Conservation (phyloP, 176 grass and related monocot genomes). For the Tuctoria greenei region DNA sequence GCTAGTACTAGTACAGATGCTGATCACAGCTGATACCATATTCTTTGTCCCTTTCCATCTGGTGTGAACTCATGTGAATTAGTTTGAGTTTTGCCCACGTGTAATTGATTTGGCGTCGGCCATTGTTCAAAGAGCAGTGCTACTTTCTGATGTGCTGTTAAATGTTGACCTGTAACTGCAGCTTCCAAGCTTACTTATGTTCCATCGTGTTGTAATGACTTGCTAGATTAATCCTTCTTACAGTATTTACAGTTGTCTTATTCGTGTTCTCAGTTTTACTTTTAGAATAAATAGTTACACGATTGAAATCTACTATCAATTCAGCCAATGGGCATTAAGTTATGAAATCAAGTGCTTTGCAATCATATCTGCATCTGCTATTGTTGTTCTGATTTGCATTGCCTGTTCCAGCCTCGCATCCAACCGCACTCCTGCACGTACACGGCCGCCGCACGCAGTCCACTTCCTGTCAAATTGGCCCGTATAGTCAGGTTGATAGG, state of each 20-base stretch:
- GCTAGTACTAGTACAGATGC: conserved; percentile 46
- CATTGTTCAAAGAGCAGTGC: conserved; percentile 34
- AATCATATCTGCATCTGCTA: no score
- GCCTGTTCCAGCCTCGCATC: no score
- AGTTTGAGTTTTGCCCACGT: conserved; percentile 25
- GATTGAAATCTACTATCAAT: no score
- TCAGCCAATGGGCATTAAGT: no score
- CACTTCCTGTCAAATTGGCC: no score
- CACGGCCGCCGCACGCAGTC: no score
- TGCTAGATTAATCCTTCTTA: not conserved
- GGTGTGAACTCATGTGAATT: not conserved
- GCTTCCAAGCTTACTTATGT: not conserved
- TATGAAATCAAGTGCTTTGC: no score
- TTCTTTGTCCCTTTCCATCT: not conserved
- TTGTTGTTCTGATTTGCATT: no score
- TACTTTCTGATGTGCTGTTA: not conserved
- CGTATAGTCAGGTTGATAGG: no score
- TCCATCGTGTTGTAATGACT: not conserved
- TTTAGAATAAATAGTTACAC: no score
- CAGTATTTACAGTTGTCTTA: not conserved
- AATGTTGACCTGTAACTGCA: not conserved
- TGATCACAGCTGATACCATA: conserved; percentile 37
- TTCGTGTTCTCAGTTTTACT: no score
- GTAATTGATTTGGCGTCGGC: not conserved
- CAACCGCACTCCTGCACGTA: no score